These are phyloP conservation scores for Thelephora aurantiotincta DNA, from an alignment of 768 basidiomycete genomes.

Conservation along the genomic window DNA sequence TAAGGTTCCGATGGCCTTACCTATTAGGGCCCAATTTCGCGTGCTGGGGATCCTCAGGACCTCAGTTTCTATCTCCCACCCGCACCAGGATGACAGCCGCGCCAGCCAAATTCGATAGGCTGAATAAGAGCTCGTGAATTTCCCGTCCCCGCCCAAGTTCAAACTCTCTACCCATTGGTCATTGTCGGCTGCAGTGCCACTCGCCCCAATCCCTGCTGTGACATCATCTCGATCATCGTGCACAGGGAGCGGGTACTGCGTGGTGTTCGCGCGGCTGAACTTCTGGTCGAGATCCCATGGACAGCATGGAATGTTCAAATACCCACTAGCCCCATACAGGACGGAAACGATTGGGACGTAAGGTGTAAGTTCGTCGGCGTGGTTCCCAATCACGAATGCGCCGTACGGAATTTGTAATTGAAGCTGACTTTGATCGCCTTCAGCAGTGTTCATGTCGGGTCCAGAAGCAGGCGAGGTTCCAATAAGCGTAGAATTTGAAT, in stretches of 20 bases:
- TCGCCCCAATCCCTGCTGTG: no score
- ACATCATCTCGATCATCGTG: neutral
- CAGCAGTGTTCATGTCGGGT: neutral
- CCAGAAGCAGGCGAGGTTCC: neutral
- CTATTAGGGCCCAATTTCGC: slow-evolving; percentile 83
- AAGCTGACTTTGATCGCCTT: neutral
- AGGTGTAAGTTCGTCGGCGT: slow-evolving; percentile 92
- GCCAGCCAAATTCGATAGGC: slow-evolving; percentile 84
- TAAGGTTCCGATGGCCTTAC: slow-evolving; percentile 26
- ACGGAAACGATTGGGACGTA: slow-evolving; percentile 83
- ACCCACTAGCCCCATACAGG: slow-evolving; percentile 43
- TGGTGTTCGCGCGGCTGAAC: slow-evolving; percentile 36
- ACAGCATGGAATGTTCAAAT: slow-evolving; percentile 84
- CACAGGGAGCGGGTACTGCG: slow-evolving; percentile 10
- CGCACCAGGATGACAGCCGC: slow-evolving; percentile 51
- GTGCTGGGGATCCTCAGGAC: slow-evolving; percentile 84
- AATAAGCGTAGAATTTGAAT: slow-evolving; percentile 1
- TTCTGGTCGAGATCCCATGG: slow-evolving; percentile 65
- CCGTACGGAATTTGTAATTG: slow-evolving; percentile 15
- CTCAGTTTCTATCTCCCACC: slow-evolving; percentile 84
- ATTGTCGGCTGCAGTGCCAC: neutral
- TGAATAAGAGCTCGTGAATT: slow-evolving; percentile 56
- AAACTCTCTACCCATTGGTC: slow-evolving; percentile 23
- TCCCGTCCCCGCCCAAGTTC: slow-evolving; percentile 48
- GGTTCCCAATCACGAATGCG: slow-evolving; percentile 83